These are phyloP conservation scores for Penicillium daleae DNA, from an alignment of 495 filamentous ascomycete genomes.

Conservation along the genomic window DNA sequence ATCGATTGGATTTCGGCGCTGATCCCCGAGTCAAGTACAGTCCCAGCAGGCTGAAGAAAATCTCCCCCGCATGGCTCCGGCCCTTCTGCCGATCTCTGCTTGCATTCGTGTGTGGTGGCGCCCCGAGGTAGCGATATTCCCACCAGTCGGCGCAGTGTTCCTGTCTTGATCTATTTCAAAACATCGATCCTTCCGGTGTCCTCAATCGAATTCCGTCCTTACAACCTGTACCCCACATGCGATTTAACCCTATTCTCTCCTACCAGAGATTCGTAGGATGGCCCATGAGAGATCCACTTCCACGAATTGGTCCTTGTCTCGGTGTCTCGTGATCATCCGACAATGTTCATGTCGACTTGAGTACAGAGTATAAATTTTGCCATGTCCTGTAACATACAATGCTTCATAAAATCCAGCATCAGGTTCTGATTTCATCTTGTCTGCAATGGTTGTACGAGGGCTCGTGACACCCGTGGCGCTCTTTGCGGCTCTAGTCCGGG, in stretches of 20 bases:
- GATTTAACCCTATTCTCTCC: not conserved
- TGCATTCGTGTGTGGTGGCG: not conserved
- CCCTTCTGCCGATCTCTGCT: not conserved
- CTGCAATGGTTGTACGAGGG: slow-evolving; percentile 12
- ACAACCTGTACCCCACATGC: not conserved
- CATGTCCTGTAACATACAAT: not conserved
- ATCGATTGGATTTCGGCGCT: not conserved
- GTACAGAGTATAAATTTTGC: not conserved
- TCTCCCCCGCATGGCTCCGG: not conserved
- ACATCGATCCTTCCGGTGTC: not conserved
- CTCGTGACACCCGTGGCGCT: slow-evolving; percentile 10
- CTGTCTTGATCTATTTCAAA: not conserved
- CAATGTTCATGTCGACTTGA: not conserved
- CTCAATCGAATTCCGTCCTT: not conserved
- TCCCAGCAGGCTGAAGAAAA: slow-evolving; percentile 18
- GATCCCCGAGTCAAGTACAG: not conserved
- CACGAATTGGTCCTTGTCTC: slow-evolving; percentile 12
- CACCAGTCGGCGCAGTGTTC: slow-evolving; percentile 24
- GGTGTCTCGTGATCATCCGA: not conserved
- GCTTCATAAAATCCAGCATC: not conserved
- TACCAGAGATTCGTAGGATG: not conserved
- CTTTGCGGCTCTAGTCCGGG: slow-evolving; percentile 36
- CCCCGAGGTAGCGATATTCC: slow-evolving; percentile 10
- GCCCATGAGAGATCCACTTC: not conserved
- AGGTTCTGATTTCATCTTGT: too few relatives aligned